Base-by-base conservation (phyloP, 2,329 filamentous ascomycete genomes). In the Capronia coronata region DNA sequence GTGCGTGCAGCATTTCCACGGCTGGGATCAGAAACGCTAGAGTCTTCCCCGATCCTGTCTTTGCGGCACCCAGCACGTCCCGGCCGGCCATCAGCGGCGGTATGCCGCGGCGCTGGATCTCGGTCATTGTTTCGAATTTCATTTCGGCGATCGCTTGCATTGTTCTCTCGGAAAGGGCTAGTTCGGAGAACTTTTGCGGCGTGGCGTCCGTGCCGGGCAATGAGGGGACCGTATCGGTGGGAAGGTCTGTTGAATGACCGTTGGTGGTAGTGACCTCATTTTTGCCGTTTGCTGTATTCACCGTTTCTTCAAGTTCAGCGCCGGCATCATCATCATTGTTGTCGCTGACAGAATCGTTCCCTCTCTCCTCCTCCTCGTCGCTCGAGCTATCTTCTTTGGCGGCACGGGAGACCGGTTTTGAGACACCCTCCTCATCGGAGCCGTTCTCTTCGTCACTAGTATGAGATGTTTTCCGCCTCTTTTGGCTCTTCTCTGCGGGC, bases 1-100 rank as follows among this genome's bases (percentile, higher is more conserved):
- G 77, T 13, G 89, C 83, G 64, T 83, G 83, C 53, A 98, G 77
- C 82, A 96, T 94, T 71, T 97, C 93, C 32, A 97, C 78, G 1
- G 90, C 90, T 14, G 93, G 93, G 50, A 97, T 90, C 54, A 98
- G 75, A 71, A 98, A 98, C 2, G 91, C 85, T 53, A 97, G 71
- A 1, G 93, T 98, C 75, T 98, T 98, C 65, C 93, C 93, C 18
- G 87, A 94, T 37, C 90, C 90, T 2, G 90, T 96, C 76, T 97
- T 97, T 43, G 93, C 93, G 25, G 91, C 91, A 62, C 93, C 93
- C 38, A 98, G 79, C 18, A 97, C 87, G 71, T 97, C 91, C 65
- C 86, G 83, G 56, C 93, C 93, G 35, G 90, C 88, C 52, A 97
- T 75, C 40, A 94, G 75, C 16, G 90, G 89, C 3, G 91, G 90